These are phyloP conservation scores for Cyclotella sp. DNA, from an alignment of 108 stramenopile genomes.

Conservation along the genomic window DNA sequence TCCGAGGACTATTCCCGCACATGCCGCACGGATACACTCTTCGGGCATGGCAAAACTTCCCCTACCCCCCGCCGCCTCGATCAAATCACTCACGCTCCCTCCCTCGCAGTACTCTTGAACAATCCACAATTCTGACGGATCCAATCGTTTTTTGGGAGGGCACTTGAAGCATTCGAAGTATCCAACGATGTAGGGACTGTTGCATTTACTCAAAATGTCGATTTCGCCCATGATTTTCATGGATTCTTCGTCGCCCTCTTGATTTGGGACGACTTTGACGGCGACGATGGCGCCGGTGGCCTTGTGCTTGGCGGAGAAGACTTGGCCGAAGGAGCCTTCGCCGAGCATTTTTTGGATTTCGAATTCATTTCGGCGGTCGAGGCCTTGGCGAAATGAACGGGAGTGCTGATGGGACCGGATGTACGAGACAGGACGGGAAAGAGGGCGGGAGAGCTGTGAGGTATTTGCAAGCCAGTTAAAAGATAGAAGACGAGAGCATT, in stretches of 20 bases:
- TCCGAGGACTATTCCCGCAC: conserved; percentile 87
- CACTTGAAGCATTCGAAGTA: conserved; percentile 89
- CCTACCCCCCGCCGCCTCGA: conserved; percentile 72
- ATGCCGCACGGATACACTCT: conserved; percentile 86
- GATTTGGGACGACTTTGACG: conserved; percentile 89
- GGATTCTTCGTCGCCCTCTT: conserved; percentile 61
- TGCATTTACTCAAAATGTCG: conserved; percentile 87
- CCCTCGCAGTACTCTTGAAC: conserved; percentile 95
- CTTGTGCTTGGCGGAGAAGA: conserved; percentile 86
- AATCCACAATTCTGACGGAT: conserved; percentile 85
- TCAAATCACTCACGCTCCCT: conserved; percentile 85
- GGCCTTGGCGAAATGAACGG: neutral
- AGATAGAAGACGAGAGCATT: too few species aligned
- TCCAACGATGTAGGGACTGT: conserved; percentile 87
- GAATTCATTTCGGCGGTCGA: conserved; percentile 6
- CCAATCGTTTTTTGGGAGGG: conserved; percentile 41
- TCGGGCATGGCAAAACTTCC: conserved; percentile 65
- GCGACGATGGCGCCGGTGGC: conserved; percentile 84
- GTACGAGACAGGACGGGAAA: too few species aligned
- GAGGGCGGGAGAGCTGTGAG: too few species aligned
- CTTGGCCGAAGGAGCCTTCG: conserved; percentile 93
- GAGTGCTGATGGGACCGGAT: neutral
- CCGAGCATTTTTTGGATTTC: conserved; percentile 67
- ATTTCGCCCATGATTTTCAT: conserved; percentile 93
- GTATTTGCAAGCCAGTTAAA: too few species aligned